Base-by-base conservation (phyloP, 768 basidiomycete species). In the Sutorius australiensis region DNA sequence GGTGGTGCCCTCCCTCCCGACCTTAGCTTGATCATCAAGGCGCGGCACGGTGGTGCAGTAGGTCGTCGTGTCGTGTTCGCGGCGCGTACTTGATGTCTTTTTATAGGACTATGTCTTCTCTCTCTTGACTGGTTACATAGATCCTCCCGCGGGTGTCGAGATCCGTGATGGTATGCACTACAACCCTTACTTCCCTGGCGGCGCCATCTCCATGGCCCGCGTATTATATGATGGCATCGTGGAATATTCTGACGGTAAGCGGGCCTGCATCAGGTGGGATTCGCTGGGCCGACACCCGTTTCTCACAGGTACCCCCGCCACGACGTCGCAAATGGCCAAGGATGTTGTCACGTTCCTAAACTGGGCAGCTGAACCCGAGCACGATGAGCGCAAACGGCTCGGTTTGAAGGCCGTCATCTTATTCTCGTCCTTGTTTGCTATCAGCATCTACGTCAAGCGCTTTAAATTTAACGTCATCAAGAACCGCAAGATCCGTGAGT, bases 261-360 rank as follows among this genome's bases (percentile, higher is more conserved):
- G 21, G 5, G 17, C 48, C 32, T 37, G 10, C 46, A 42, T 19
- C 11, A 17, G 36, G 2, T 14, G 12, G 11, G 5, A 9, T 42
- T 43, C 2, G 5, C 17, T 36, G 17, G 36, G 44, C 37, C 67
- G 33, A 69, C 38, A 1, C 54, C 24, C 30, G 39, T 16, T 42
- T 21, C n/a, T 39, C 38, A 14, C 43, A 93, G 91, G 89, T 45
- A 98, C 97, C 4, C 94, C 97, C 13, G 92, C 95, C 12, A 99
- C 97, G 44, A 87, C 93, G 6, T 90, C 92, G 6, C 97, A 99
- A 72, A 95, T 99, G 95, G 95, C 97, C 61, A 99, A 98, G 80
- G 97, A 99, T 67, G 94, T 99, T 49, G 82, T 83, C 42, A 92
- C 89, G 3, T 98, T 98, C 87, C 75, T 98, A 46, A 84, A 84